Base-by-base conservation (phyloP, 352 stramenopile genomes). In the Phytophthora macrochlamydospora region DNA sequence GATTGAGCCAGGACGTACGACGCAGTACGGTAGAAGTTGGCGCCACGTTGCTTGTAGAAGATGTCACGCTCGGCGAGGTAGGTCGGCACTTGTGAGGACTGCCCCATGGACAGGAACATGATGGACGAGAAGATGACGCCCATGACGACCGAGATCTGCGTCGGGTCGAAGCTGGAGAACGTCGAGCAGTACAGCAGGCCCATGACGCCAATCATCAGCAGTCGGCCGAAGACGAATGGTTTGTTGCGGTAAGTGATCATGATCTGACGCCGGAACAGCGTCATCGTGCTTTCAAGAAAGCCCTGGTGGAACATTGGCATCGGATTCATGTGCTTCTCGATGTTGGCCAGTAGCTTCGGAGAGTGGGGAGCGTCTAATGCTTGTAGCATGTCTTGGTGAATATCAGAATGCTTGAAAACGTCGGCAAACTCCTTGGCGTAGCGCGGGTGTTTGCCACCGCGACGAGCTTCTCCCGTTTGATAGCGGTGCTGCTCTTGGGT, bases 1-100 rank as follows among this genome's bases (percentile, higher is more conserved):
- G 54, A 71, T 9, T 51, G 62, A 0, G 71, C 81, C 37, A 93
- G 42, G 38, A 93, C 72, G 57, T 93, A 96, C 32, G 76, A 75
- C 6, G 35, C 35, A 40, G 35, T 40, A 6, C 35, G 35, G 35
- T 40, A 40, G 35, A 40, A 55, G 66, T 93, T 92, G 33, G 73
- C 69, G 14, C 85, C 80, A 3, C 72, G 69, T 38, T 95, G 87
- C 61, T 91, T 93, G 75, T 93, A 92, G 67, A 89, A 95, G 13
- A 86, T 56, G 0, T 51, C 69, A 18, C 73, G 76, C 37, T 67
- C 68, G n/a, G 77, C 70, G 59, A 94, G 78, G 49, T 92, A 85
- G 37, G 75, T 76, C 11, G 83, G 73, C 24, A 97, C 56, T 50
- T 87, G 76, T 2, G 84, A 52, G 51, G 89, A 85, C 29, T 79